phyloP scores from a whole-genome alignment of 1,139 yeast species.

The Kodamaea sp. region DNA sequence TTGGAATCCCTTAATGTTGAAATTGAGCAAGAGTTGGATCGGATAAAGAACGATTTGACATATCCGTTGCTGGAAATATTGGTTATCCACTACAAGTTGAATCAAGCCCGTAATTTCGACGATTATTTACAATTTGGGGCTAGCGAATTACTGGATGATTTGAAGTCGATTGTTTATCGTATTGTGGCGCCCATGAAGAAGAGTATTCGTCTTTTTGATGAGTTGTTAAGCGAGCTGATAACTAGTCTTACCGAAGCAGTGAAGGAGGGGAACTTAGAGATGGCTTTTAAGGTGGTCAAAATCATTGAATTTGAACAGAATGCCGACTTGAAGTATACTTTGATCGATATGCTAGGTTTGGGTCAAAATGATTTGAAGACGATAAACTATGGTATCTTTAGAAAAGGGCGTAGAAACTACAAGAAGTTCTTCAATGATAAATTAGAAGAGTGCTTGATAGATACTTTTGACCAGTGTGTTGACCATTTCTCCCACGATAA shows the following conservation, averaged over 20 bases:
- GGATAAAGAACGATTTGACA: slow-evolving; percentile 46
- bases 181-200: slow-evolving; percentile 52
- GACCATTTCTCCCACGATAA: slow-evolving; percentile 52
- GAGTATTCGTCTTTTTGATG: slow-evolving; percentile 60
- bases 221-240: slow-evolving; percentile 55
- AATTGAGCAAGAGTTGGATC: slow-evolving; percentile 53
- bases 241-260: slow-evolving; percentile 68
- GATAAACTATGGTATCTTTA: slow-evolving; percentile 28
- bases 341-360: slow-evolving; percentile 45
- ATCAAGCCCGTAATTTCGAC: slow-evolving; percentile 69
- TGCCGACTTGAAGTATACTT: slow-evolving; percentile 63
- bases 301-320: slow-evolving; percentile 76
- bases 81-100: slow-evolving; percentile 64
- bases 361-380: slow-evolving; percentile 17
- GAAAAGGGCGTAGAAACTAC: slow-evolving; percentile 59
- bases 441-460: slow-evolving; percentile 57
- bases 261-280: slow-evolving; percentile 60
- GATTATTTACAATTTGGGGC: slow-evolving; percentile 67
- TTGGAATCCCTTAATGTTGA: slow-evolving; percentile 48
- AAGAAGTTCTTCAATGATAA: slow-evolving; percentile 59
- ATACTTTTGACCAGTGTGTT: slow-evolving; percentile 64
- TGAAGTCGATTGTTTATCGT: slow-evolving; percentile 60
- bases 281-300: slow-evolving; percentile 70
- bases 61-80: slow-evolving; percentile 60
- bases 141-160: slow-evolving; percentile 58